Percentiles rank a stretch among this genome's conserved stretches.
These are phyloP conservation scores for Clarireedia hainanense DNA, from an alignment of 2,329 filamentous ascomycete genomes.

Conservation along the genomic window DNA sequence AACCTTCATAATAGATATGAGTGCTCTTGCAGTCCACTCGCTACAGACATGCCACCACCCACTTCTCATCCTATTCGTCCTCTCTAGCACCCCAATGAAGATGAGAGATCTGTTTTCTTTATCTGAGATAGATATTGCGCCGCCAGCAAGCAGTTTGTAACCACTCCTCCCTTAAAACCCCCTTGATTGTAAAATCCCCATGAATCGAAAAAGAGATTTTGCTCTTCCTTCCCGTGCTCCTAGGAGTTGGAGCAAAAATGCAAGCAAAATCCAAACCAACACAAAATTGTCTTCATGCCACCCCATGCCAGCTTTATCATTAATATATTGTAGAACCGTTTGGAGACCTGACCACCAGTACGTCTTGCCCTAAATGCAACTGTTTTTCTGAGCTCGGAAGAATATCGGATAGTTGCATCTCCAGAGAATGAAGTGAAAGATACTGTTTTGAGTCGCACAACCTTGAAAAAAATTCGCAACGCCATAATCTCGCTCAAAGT, in stretches of 20 bases:
- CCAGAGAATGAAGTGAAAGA: conserved; percentile 7
- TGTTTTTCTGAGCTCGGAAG: conserved; percentile 11
- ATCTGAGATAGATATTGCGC: conserved; percentile 4
- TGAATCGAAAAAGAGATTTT: conserved; percentile 9
- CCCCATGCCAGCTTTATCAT: conserved; percentile 10
- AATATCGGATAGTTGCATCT: conserved; percentile 13
- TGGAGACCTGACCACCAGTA: conserved; percentile 4
- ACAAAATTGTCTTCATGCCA: conserved; percentile 7
- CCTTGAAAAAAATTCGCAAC: conserved; percentile 4
- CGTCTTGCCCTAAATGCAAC: conserved; percentile 11
- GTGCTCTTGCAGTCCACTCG: conserved; percentile 7
- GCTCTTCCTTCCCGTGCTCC: conserved; percentile 8
- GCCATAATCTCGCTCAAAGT: conserved; percentile 23
- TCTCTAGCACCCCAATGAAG: background rate
- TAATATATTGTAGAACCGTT: conserved; percentile 8
- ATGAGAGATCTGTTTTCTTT: background rate
- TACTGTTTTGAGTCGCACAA: conserved; percentile 4
- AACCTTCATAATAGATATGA: conserved; percentile 7
- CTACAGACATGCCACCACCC: conserved; percentile 5
- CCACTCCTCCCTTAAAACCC: conserved; percentile 7
- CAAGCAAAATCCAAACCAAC: conserved; percentile 9
- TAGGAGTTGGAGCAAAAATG: conserved; percentile 7
- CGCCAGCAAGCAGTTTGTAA: conserved; percentile 5
- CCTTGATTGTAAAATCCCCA: background rate
- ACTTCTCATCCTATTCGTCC: background rate